phyloP scores from a whole-genome alignment of 1,284 basidiomycete species.

The Tausonia pullulans region DNA sequence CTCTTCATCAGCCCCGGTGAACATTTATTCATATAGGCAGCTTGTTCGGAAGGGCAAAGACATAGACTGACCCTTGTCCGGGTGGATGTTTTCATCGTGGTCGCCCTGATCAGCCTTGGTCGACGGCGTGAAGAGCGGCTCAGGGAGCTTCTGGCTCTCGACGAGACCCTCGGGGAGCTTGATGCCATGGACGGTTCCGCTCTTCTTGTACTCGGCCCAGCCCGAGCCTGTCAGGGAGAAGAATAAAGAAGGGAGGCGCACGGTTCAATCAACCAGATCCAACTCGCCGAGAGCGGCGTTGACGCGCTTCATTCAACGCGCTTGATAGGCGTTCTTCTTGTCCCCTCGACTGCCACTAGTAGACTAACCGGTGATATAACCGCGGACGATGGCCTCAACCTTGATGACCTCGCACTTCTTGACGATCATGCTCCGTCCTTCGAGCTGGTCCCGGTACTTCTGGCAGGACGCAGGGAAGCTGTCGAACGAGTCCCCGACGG shows the following conservation, averaged over 20 bases:
- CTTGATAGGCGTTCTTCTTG: conserved; percentile 2
- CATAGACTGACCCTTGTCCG: conserved; percentile 54
- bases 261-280: neutral
- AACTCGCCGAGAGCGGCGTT: neutral
- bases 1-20: neutral
- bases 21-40: neutral
- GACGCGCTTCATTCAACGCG: neutral
- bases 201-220: conserved; percentile 86
- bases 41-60: neutral
- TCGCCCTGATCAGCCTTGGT: conserved; percentile 92
- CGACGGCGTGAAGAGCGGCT: conserved; percentile 88
- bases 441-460: conserved; percentile 50
- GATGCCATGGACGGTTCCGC: conserved; percentile 81
- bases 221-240: conserved; percentile 59
- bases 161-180: conserved; percentile 59
- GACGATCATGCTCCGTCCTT: conserved; percentile 84
- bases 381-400: conserved; percentile 93
- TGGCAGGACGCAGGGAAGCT: conserved; percentile 52
- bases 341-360: neutral
- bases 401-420: conserved; percentile 79
- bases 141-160: conserved; percentile 73
- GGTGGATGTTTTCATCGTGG: conserved; percentile 97
- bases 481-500: conserved; percentile 46
- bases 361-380: conserved; percentile 76
- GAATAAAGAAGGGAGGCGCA: neutral